phyloP scores from a whole-genome alignment of 2,329 filamentous ascomycete genomes.

The Lachnellula occidentalis region DNA sequence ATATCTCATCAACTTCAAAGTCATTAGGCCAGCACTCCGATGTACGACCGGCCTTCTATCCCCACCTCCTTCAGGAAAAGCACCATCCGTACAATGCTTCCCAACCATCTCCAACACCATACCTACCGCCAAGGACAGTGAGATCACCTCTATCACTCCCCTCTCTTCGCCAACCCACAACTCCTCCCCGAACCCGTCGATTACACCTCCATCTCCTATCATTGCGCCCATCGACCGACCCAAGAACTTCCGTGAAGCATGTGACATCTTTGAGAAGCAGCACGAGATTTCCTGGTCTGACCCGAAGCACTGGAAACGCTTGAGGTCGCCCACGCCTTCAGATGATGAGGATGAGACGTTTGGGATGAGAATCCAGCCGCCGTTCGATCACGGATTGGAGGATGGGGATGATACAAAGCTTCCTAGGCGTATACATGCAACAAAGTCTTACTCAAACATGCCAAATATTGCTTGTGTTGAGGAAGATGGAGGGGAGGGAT shows the following conservation, averaged over 20 bases:
- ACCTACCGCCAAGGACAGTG: background rate
- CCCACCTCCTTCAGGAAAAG: background rate
- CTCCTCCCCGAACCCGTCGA: background rate
- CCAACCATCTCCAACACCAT: background rate
- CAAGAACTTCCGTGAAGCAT: background rate
- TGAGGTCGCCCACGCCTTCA: background rate
- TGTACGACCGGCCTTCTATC: background rate
- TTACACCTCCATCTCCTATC: background rate
- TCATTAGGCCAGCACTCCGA: background rate
- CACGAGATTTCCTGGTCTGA: background rate
- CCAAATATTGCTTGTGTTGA: background rate
- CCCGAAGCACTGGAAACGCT: background rate
- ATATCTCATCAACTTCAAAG: background rate
- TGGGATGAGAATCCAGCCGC: background rate
- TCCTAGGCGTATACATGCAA: background rate
- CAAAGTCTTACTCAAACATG: background rate
- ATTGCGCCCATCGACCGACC: background rate
- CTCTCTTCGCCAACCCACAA: background rate
- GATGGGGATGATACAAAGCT: background rate
- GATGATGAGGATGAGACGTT: background rate
- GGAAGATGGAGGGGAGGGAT: background rate
- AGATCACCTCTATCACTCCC: background rate
- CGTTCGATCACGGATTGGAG: background rate
- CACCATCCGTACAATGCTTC: background rate
- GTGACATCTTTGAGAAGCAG: background rate